Conservation (phyloP, 1,139 yeast species). For the Candida tropicalis region DNA sequence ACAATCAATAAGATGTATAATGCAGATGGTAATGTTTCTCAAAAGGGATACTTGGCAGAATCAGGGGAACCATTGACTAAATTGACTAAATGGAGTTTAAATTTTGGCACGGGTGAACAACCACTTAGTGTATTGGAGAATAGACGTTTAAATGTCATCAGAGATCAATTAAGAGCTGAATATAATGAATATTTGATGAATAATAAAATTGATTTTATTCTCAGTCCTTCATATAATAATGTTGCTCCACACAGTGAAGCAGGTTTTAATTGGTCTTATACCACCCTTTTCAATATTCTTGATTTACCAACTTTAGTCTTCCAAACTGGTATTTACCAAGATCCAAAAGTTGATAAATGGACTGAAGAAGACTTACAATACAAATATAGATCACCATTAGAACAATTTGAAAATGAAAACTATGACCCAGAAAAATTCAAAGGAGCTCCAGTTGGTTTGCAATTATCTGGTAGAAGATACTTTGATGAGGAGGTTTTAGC, state of each 20-base stretch:
- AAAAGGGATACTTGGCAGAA: constrained; percentile 49
- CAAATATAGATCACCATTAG: constrained; percentile 44
- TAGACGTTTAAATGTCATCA: constrained; percentile 47
- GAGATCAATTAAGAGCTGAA: constrained; percentile 59
- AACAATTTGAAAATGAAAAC: constrained; percentile 40
- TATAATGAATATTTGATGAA: constrained; percentile 54
- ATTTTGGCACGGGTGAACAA: constrained; percentile 59
- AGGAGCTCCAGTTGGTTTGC: constrained; percentile 49
- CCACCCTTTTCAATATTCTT: constrained; percentile 64
- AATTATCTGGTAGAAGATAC: constrained; percentile 42
- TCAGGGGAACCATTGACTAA: constrained; percentile 69
- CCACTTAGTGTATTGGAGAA: constrained; percentile 45
- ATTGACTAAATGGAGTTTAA: constrained; percentile 61
- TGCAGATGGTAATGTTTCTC: constrained; percentile 64
- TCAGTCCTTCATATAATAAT: constrained; percentile 70
- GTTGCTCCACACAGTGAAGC: constrained; percentile 71
- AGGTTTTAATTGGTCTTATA: constrained; percentile 76
- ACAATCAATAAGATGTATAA: constrained; percentile 52
- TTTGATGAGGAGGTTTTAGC: constrained; percentile 46
- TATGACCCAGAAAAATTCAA: constrained; percentile 36
- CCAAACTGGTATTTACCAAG: constrained; percentile 66
- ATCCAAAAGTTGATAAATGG: constrained; percentile 48
- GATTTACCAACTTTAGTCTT: constrained; percentile 64
- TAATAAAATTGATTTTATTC: constrained; percentile 64
- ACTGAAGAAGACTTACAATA: constrained; percentile 31